These are phyloP conservation scores for Sporothrix brasiliensis DNA, from an alignment of 2,329 filamentous ascomycete species.

Conservation along the genomic window DNA sequence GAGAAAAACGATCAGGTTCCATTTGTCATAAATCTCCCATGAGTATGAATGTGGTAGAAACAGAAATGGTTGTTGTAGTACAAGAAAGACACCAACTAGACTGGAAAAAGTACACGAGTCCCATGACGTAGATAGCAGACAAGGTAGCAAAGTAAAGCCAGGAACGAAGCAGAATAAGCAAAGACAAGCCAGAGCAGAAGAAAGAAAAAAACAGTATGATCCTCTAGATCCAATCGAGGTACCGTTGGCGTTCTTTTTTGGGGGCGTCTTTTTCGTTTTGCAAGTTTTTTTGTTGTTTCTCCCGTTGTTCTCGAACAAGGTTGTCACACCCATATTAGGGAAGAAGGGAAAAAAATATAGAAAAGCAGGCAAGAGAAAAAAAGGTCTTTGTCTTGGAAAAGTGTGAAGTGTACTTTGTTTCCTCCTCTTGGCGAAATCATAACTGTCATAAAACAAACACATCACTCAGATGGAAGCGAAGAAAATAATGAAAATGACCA, in stretches of 20 bases:
- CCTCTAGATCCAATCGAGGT: not conserved
- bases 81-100: conserved; percentile 8
- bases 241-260: conserved; percentile 9
- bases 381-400: conserved; percentile 5
- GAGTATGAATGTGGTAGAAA: not conserved
- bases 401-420: not conserved
- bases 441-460: conserved; percentile 22
- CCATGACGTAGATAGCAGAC: not conserved
- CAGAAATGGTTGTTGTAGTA: conserved; percentile 19
- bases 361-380: not conserved
- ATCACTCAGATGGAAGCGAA: not conserved
- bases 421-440: conserved; percentile 23
- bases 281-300: not conserved
- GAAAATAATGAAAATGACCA: not conserved
- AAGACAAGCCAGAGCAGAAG: not conserved
- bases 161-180: not conserved
- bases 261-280: not conserved
- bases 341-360: conserved; percentile 7
- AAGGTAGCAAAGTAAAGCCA: not conserved
- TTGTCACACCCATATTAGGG: not conserved
- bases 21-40: not conserved
- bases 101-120: not conserved
- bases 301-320: not conserved
- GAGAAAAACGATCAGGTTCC: conserved; percentile 3
- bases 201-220: not conserved